Conservation (phyloP, 1,284 basidiomycete genomes). For the Boletus smithii region DNA sequence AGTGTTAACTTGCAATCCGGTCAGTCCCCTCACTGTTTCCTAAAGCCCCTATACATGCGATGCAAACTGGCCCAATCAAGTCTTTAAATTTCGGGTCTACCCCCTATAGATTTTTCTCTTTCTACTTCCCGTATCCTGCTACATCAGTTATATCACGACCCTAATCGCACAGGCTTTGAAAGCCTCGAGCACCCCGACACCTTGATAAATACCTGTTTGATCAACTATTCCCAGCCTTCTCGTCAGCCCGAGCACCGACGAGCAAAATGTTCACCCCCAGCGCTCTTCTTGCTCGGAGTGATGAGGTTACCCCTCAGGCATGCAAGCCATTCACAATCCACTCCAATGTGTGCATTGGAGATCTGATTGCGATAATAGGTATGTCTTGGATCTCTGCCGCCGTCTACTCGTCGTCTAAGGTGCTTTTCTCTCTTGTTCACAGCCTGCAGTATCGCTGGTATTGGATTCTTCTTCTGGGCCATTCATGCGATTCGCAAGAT, state of each 20-base stretch:
- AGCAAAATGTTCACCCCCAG: conserved; percentile 8
- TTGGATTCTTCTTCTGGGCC: conserved; percentile 22
- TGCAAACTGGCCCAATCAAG: too few species aligned
- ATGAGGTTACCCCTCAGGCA: not conserved
- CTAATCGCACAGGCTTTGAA: not conserved
- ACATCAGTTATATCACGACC: too few species aligned
- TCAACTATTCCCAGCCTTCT: not conserved
- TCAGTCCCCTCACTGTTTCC: too few species aligned
- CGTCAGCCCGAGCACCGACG: not conserved
- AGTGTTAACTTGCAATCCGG: too few species aligned
- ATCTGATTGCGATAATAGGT: conserved; percentile 25
- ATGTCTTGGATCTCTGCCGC: not conserved
- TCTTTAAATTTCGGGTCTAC: not conserved
- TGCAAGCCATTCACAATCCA: conserved; percentile 16
- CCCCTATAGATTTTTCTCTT: conserved; percentile 3
- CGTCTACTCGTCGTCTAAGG: not conserved
- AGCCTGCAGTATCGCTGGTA: conserved; percentile 19
- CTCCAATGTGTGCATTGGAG: conserved; percentile 20
- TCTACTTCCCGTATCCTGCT: not conserved
- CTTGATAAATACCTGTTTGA: not conserved
- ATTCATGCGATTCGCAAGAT: conserved; percentile 26
- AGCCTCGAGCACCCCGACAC: not conserved
- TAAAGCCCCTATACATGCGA: conserved; percentile 5
- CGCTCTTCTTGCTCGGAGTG: not conserved
- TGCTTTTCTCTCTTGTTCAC: not conserved